Evolutionary conservation across 257 asterid genomes (phyloP), one percentile per base, ranked within the genome.

Genomic region (Thymus quinquecostatus): DNA sequence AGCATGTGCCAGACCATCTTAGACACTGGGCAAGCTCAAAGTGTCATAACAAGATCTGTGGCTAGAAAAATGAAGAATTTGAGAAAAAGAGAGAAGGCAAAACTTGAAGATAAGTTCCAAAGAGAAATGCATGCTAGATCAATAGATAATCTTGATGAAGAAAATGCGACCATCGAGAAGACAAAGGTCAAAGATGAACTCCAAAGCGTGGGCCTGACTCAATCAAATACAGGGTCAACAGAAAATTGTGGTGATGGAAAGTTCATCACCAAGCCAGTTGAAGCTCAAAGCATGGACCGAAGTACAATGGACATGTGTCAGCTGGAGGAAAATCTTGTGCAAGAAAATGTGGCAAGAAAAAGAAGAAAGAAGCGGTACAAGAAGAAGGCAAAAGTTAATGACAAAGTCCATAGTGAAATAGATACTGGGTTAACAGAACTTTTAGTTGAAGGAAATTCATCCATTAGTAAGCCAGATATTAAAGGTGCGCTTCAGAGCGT

Each of bases 321-420:
- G 43, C 56, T 75, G 51, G 49, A 14, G 3, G 75, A 71, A 77
- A 68, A 60, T 60, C 36, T 56, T 76, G 57, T 72, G 59, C 80
- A 72, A 63, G 76, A 43, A 69, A 58, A 29, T 65, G 51, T 60
- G 60, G 63, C 61, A 21, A 34, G 67, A 41, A 62, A 71, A 41
- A 49, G 72, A 71, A 60, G 27, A 60, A 75, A 36, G 78, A 55
- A 72, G 66, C 36, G 41, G 63, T 65, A 66, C 21, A 60, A 50
- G 66, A 57, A 33, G 34, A 14, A 14, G 36, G 59, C 4, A 38
- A 43, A 29, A 44, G 33, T 29, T 58, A 45, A 9, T 13, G 47
- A 45, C 59, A 66, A 58, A 43, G 58, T n/a, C 75, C 34, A 51
- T 10, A 43, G 64, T 56, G 61, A 68, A 70, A 21, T 61, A 12